Conservation (phyloP, 108 stramenopile species). For the Skeletonema grethae region DNA sequence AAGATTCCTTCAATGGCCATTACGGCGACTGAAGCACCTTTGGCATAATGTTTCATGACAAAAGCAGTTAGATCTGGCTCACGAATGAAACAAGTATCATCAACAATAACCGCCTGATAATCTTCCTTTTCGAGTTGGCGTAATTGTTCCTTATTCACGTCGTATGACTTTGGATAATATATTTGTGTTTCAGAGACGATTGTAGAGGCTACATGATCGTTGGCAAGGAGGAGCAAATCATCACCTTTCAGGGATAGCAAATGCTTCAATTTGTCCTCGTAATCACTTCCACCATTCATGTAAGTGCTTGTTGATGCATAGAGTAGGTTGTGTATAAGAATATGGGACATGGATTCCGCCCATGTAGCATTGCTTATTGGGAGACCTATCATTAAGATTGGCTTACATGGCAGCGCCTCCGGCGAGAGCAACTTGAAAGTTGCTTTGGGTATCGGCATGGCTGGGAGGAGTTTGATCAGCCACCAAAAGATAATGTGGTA, state of each 20-base stretch:
- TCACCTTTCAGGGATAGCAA: constrained; percentile 1
- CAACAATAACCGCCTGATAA: constrained; percentile 21
- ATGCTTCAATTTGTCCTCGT: constrained; percentile 2
- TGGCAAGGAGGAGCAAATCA: constrained; percentile 5
- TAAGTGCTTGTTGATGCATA: constrained; percentile 18
- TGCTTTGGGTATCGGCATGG: neutral
- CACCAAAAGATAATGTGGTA: too few relatives aligned
- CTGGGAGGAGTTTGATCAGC: too few relatives aligned
- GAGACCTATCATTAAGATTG: constrained; percentile 12
- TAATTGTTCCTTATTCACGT: neutral
- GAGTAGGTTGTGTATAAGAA: constrained; percentile 14
- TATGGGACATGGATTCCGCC: constrained; percentile 7
- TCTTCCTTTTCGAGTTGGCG: constrained; percentile 6
- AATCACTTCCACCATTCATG: constrained; percentile 1
- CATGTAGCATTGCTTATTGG: neutral
- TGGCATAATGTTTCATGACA: constrained; percentile 6
- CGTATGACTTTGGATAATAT: neutral
- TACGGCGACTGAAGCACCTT: constrained; percentile 12
- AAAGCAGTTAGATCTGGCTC: constrained; percentile 11
- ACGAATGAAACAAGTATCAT: constrained; percentile 17
- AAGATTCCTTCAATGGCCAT: constrained; percentile 13
- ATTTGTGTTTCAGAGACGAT: constrained; percentile 2
- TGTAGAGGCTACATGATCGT: neutral
- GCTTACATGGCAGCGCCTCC: constrained; percentile 6
- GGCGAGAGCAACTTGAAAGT: constrained; percentile 10